Base-by-base conservation (phyloP, 2,329 filamentous ascomycete genomes). In the Tolypocladium pustulatum region DNA sequence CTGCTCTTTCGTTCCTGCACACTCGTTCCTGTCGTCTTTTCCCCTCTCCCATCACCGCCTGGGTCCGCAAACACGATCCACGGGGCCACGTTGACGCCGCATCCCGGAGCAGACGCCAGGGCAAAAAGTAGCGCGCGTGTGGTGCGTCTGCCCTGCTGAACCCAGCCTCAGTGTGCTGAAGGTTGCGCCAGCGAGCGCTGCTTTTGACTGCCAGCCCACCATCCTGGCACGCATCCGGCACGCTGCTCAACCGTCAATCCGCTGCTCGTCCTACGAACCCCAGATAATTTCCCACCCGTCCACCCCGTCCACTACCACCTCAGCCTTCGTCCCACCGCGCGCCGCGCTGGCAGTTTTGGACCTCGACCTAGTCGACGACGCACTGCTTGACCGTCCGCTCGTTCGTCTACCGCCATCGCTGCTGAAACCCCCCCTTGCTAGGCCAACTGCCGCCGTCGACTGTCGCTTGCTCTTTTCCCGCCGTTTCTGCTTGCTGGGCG, bases 251-350 rank as follows among this genome's bases (percentile, higher is more conserved):
- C 37, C 52, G 22, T 27, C 34, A 43, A 25, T 54, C 15, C 49
- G 52, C 59, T 58, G 55, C 43, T 61, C 62, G 63, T 65, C 62
- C 63, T 62, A 64, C 64, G 57, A 60, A 65, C 63, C 64, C 64
- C 64, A 64, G 64, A 65, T 60, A 57, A 62, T 65, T 60, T 65
- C 64, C 65, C 63, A 63, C 62, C 60, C 63, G 55, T 59, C 60
- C 56, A 51, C 34, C 59, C 59, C 56, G 57, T 49, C 58, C 59
- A 59, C 60, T 60, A 58, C 62, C 63, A 62, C 65, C 63, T 66
- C 66, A 67, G 66, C 66, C 69, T 62, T 65, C 65, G 70, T 72
- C 60, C 60, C 60, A 62, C 61, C 55, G 60, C 57, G 55, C 58
- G 51, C 59, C 58, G 51, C 59, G 58, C 30, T 52, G 49, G 30